A percentile compares a stretch with the other conserved stretches of the same genome.
phyloP scores from a whole-genome alignment of 768 basidiomycete species.

The Psilocybe sp. region DNA sequence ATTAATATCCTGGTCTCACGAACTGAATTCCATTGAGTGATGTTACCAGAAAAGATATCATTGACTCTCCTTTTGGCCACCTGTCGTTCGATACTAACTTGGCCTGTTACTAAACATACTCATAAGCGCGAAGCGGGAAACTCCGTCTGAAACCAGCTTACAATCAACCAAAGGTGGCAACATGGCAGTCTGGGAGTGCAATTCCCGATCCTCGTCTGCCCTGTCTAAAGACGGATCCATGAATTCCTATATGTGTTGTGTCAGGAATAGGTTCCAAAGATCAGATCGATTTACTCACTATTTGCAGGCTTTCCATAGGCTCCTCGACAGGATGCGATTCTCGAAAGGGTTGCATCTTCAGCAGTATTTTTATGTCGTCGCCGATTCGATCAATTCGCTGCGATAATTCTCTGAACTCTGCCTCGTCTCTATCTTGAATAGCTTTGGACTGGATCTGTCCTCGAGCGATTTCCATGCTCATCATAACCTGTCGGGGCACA shows the following conservation, averaged over 20 bases:
- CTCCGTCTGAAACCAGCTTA: constrained; percentile 19
- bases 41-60: too few relatives aligned
- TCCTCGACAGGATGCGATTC: constrained; percentile 31
- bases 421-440: constrained; percentile 31
- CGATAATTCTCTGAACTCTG: constrained; percentile 31
- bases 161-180: constrained; percentile 42
- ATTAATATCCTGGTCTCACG: constrained; percentile 1
- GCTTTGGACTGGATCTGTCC: constrained; percentile 23
- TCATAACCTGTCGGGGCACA: constrained; percentile 12
- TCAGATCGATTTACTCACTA: constrained; percentile 19
- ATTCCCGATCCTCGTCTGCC: constrained; percentile 29
- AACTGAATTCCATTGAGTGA: too few relatives aligned
- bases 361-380: constrained; percentile 31
- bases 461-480: constrained; percentile 26
- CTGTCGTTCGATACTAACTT: constrained; percentile 29
- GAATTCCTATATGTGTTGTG: constrained; percentile 26
- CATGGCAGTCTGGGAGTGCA: constrained; percentile 34
- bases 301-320: constrained; percentile 42
- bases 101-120: constrained; percentile 35
- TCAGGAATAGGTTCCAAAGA: not conserved
- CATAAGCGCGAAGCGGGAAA: not conserved
- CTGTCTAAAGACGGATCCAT: constrained; percentile 29
- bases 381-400: constrained; percentile 28
- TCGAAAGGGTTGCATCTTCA: constrained; percentile 26
- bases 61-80: constrained; percentile 34